Evolutionary conservation across 1,139 yeast species (phyloP).

Genomic region (Yamadazyma sp.): DNA sequence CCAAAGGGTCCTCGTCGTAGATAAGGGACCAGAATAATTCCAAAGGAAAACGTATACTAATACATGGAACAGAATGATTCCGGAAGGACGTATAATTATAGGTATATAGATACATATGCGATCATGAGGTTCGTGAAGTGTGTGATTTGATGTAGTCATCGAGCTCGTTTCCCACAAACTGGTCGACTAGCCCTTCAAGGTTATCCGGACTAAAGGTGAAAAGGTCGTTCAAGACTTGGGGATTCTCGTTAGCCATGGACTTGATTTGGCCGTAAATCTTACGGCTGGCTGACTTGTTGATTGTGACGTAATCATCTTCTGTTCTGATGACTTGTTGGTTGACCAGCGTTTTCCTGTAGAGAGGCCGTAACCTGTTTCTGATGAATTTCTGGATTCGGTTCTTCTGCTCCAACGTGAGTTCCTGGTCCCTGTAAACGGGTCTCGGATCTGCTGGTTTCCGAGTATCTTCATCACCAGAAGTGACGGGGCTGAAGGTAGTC

Average conservation of each 20-base stretch:
- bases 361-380: constrained; percentile 48
- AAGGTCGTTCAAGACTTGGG: constrained; percentile 16
- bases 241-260: constrained; percentile 8
- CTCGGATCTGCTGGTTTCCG: constrained; percentile 2
- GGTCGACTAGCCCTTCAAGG: constrained; percentile 24
- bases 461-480: constrained; percentile 9
- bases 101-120: background rate
- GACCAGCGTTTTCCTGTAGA: constrained; percentile 32
- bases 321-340: constrained; percentile 14
- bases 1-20: constrained; percentile 60
- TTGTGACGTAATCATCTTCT: constrained; percentile 34
- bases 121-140: constrained; percentile 1
- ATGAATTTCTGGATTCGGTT: constrained; percentile 52
- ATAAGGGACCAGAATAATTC: no score
- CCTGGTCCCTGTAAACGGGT: constrained; percentile 6
- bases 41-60: no score
- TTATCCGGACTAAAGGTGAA: constrained; percentile 19
- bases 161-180: constrained; percentile 22
- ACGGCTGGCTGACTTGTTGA: constrained; percentile 43
- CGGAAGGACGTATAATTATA: no score
- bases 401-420: constrained; percentile 46
- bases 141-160: constrained; percentile 7
- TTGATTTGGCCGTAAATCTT: constrained; percentile 36
- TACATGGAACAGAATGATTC: no score
- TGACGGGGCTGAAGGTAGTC: constrained; percentile 11